Base-by-base conservation (phyloP, 1,139 yeast species). In the Yamadazyma buinensis region DNA sequence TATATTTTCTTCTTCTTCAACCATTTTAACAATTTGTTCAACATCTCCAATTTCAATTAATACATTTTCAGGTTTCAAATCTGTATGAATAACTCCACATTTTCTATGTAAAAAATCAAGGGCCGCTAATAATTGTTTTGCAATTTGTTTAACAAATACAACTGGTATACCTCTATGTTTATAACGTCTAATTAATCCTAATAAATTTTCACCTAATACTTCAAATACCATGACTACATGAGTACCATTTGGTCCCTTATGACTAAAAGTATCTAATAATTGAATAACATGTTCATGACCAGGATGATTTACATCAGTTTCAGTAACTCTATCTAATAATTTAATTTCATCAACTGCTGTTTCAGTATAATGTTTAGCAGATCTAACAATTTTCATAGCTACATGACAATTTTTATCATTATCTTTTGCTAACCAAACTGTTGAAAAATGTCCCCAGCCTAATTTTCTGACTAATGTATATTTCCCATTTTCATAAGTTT, bases 71-170 rank as follows among this genome's bases (percentile, higher is more conserved):
- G 96, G 96, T 57, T 87, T 87, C 42, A 87, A 66, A 52, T 87
- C 96, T 0, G 96, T 87, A 59, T 87, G 96, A 40, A 87, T 84
- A 23, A 87, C 81, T n/a, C 95, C 95, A 58, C 95, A 84, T 46
- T 75, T 81, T 29, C 92, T 64, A 54, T 87, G 96, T 43, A 87
- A 62, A 53, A 83, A 86, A 57, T 87, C 95, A 42, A 85, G 64
- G 0, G 92, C 87, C 15, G 82, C 66, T 34, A 86, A 61, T 26
- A 86, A 71, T 56, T 87, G 95, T 45, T 80, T 81, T 7, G 94
- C 78, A 33, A 87, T 83, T 55, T 82, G 94, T 56, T 86, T 83
- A 19, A 84, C 95, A 47, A 84, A 70, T 30, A 72, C 73, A 10
- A 79, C 55, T 0, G 95, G 95, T 17, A 86, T 70, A 1, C 95